Percentiles rank a stretch among this genome's conserved stretches.
Evolutionary conservation across 225 moss, liverwort and hornwort species (phyloP).

Genomic region (Physcomitrellopsis africana): DNA sequence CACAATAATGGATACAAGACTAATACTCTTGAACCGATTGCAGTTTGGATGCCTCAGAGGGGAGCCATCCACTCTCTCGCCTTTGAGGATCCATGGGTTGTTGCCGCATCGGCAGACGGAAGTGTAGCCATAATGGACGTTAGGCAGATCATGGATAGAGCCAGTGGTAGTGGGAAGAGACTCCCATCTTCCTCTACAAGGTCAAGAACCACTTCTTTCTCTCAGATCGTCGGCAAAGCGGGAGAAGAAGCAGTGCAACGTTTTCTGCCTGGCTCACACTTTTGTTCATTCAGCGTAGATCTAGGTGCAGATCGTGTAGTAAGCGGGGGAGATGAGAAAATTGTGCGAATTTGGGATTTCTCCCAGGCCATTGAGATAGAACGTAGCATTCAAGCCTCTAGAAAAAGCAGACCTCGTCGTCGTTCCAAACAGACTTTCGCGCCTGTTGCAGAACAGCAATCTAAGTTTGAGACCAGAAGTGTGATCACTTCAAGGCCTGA

Average conservation of each 20-base stretch:
- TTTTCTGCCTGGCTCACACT: conserved; percentile 74
- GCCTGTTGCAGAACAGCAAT: conserved; percentile 31
- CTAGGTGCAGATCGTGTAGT: conserved; percentile 92
- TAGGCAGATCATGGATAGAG: conserved; percentile 81
- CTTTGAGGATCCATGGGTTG: conserved; percentile 98
- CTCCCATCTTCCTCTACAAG: conserved; percentile 36
- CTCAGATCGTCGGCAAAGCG: conserved; percentile 55
- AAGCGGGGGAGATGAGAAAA: conserved; percentile 88
- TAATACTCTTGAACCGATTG: conserved; percentile 57
- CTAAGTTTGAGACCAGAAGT: conserved; percentile 25
- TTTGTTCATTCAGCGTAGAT: conserved; percentile 85
- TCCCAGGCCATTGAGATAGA: conserved; percentile 94
- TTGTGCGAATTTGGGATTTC: conserved; percentile 96
- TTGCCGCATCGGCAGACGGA: conserved; percentile 86
- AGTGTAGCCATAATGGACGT: conserved; percentile 95
- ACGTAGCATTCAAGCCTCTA: conserved; percentile 81
- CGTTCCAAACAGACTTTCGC: conserved; percentile 43
- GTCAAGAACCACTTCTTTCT: conserved; percentile 20
- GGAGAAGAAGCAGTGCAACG: conserved; percentile 79
- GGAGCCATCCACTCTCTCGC: conserved; percentile 82
- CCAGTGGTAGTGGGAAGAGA: conserved; percentile 58
- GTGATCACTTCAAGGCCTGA: conserved; percentile 29
- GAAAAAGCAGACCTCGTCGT: conserved; percentile 62
- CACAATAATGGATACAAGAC: conserved; percentile 42
- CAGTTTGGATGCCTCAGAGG: conserved; percentile 80